A percentile compares a stretch with the other conserved stretches of the same genome.
These are phyloP conservation scores for Fraxinus angustifolia DNA, from an alignment of 305 asterid species.

Conservation along the genomic window DNA sequence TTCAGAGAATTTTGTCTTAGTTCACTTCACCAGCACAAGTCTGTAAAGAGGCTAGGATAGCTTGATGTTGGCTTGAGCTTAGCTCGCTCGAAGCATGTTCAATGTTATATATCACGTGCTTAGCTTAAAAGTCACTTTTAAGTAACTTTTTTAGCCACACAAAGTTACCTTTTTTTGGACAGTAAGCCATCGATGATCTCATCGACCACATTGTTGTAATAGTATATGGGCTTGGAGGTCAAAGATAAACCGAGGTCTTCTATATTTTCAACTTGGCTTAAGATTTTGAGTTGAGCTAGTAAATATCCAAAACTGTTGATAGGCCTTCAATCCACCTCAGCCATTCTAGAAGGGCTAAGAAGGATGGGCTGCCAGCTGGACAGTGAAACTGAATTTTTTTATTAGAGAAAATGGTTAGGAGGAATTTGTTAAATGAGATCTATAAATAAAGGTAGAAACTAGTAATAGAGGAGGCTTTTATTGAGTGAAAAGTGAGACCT, in stretches of 20 bases:
- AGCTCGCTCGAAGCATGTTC: slow-evolving; percentile 1
- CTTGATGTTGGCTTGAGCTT: background rate
- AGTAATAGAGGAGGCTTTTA: no score
- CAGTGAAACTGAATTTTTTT: no score
- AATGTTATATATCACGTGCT: background rate
- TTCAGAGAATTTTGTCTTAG: slow-evolving; percentile 1
- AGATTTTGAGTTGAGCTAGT: background rate
- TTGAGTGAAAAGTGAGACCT: no score
- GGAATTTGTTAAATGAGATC: no score
- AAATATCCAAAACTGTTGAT: no score
- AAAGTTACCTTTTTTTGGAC: background rate
- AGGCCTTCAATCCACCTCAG: no score
- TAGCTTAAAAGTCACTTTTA: background rate
- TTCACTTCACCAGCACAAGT: background rate
- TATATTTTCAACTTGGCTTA: background rate
- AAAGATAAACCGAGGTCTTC: background rate
- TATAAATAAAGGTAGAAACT: no score
- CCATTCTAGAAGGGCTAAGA: no score
- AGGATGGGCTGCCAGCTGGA: no score
- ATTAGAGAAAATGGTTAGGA: no score
- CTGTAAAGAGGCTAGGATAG: background rate
- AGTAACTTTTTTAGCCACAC: background rate
- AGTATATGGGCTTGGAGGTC: background rate
- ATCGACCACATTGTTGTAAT: background rate
- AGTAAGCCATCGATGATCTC: background rate